Evolutionary conservation across 768 basidiomycete genomes (phyloP), one percentile per base, ranked within the genome.

Genomic region (Pleurotus djamor): DNA sequence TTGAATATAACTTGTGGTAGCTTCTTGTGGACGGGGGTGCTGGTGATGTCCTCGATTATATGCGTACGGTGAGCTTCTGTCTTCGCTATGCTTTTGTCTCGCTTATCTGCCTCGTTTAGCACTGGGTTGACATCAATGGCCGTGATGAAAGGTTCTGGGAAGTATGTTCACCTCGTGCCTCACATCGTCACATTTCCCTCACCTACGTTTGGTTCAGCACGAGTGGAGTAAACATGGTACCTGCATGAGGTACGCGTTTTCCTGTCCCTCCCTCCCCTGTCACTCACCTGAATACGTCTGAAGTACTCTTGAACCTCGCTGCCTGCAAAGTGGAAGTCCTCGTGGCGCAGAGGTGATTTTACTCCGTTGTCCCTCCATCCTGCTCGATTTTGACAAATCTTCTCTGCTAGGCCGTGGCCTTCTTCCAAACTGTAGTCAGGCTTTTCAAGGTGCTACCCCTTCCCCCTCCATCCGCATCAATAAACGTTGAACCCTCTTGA

Each of bases 151-250:
- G 79, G 34, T 85, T 91, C 66, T 91, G 89, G 89, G 81, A 86
- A 76, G 87, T 86, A 64, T 28, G 1, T 1, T 28, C 21, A 1
- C 21, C 3, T 28, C 21, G 3, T 28, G 3, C 21, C 21, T 28
- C 21, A 28, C 21, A 28, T n/a, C n/a, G n/a, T 28, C 21, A 28
- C 21, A 28, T 28, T 28, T 28, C 2, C 21, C 21, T 28, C 21
- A 28, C 21, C 21, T 28, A 3, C 21, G 3, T 28, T 28, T 28
- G 3, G 3, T 61, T 4, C 57, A 86, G 83, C 87, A 91, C 59
- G 89, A 91, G 69, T 91, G 89, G 89, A 62, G 71, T 10, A 82
- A 76, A 8, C 89, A 91, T 64, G 89, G 89, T 28, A 91, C 81
- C 5, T 83, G 81, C 64, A 75, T 76, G 74, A 81, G 79, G 79